Percentiles rank a stretch among this genome's conserved stretches.
Conservation (phyloP, 2,329 filamentous ascomycete genomes). For the Escovopsis sp. region DNA sequence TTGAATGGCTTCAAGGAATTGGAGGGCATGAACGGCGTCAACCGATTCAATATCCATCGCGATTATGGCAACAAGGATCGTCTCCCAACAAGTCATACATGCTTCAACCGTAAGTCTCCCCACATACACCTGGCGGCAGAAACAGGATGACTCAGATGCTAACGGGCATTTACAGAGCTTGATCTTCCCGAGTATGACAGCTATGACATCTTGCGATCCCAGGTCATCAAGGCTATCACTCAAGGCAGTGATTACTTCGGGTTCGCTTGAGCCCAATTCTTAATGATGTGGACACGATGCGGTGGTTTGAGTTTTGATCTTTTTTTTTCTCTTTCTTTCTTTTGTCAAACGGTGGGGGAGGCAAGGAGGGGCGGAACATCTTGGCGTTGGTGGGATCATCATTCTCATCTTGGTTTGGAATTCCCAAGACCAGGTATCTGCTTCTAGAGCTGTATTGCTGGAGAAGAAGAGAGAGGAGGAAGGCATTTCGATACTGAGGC, state of each 20-base stretch:
- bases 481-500: background rate
- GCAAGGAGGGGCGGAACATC: too few species aligned
- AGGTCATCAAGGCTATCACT: slow-evolving; percentile 92
- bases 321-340: slow-evolving; percentile 4
- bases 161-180: slow-evolving; percentile 52
- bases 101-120: slow-evolving; percentile 83
- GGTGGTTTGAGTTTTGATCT: background rate
- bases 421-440: slow-evolving; percentile 2
- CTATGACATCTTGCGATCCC: slow-evolving; percentile 78
- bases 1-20: slow-evolving; percentile 98
- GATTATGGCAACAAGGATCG: slow-evolving; percentile 95
- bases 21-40: slow-evolving; percentile 98
- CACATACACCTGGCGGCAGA: background rate
- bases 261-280: slow-evolving; percentile 53
- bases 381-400: background rate
- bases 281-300: background rate
- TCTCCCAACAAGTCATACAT: slow-evolving; percentile 91
- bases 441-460: slow-evolving; percentile 5
- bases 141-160: slow-evolving; percentile 15
- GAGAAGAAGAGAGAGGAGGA: background rate
- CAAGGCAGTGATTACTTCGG: slow-evolving; percentile 95
- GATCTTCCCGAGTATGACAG: slow-evolving; percentile 96
- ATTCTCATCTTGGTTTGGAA: background rate
- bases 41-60: slow-evolving; percentile 95
- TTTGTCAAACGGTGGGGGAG: background rate